phyloP scores from a whole-genome alignment of 768 basidiomycete species.

The Amanita polypyramis region DNA sequence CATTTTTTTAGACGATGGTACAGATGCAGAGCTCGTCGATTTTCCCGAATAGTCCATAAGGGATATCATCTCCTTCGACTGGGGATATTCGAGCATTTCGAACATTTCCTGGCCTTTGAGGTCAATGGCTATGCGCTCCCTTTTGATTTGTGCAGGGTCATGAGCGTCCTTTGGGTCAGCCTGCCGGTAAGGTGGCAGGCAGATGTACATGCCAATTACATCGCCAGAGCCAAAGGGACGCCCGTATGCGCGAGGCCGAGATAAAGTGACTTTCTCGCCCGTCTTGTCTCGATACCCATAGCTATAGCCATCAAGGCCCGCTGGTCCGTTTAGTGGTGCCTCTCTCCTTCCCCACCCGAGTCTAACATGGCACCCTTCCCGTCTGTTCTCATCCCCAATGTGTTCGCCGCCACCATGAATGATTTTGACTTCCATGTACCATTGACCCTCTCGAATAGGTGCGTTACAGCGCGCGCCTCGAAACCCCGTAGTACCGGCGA shows the following conservation, averaged over 20 bases:
- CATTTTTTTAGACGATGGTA: constrained; percentile 58
- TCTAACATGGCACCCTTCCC: constrained; percentile 74
- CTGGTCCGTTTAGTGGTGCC: constrained; percentile 87
- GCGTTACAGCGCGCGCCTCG: constrained; percentile 85
- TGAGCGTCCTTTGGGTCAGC: constrained; percentile 51
- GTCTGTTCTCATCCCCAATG: constrained; percentile 32
- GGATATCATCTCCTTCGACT: constrained; percentile 84
- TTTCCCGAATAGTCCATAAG: constrained; percentile 74
- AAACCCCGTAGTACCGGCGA: constrained; percentile 83
- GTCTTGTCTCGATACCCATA: constrained; percentile 88
- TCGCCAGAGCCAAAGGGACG: constrained; percentile 69
- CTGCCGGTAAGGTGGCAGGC: constrained; percentile 59
- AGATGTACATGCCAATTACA: constrained; percentile 90
- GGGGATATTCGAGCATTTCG: constrained; percentile 83
- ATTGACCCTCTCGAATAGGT: constrained; percentile 79
- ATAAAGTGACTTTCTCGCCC: constrained; percentile 84
- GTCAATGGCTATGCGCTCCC: constrained; percentile 89
- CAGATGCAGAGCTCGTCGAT: constrained; percentile 39
- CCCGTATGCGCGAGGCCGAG: constrained; percentile 74
- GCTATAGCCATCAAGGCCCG: constrained; percentile 87
- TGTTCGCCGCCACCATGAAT: constrained; percentile 62
- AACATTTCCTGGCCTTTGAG: constrained; percentile 98
- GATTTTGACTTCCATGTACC: constrained; percentile 91
- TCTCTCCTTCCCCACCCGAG: constrained; percentile 91
- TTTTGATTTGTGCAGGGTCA: constrained; percentile 75